phyloP scores from a whole-genome alignment of 345 rosid species.

The Populus ilicifolia region DNA sequence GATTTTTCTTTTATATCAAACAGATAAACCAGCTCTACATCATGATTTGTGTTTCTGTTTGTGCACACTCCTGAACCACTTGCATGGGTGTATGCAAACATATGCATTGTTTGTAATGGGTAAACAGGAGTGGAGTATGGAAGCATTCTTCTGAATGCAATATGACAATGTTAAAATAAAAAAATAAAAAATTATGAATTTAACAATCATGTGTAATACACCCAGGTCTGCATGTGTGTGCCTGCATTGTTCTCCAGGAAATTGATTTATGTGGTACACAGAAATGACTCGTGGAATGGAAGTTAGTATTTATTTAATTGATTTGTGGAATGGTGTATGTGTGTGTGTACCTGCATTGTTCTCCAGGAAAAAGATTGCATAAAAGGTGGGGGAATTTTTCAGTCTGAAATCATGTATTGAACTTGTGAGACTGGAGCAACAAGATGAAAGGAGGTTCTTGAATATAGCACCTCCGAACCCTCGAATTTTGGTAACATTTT shows the following conservation, averaged over 20 bases:
- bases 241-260: too few species aligned
- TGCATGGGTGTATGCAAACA: not conserved
- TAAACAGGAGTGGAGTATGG: not conserved
- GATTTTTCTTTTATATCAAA: not conserved
- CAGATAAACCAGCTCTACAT: not conserved
- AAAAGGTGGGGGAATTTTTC: too few species aligned
- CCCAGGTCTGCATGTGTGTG: too few species aligned
- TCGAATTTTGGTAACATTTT: not conserved
- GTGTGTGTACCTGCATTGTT: too few species aligned
- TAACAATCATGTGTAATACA: not conserved
- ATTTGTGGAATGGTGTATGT: too few species aligned
- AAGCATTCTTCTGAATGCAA: not conserved
- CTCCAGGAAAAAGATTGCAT: too few species aligned
- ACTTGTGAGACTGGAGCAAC: too few species aligned
- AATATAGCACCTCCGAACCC: not conserved
- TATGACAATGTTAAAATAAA: not conserved
- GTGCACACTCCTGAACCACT: not conserved
- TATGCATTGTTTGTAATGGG: not conserved
- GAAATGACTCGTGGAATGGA: too few species aligned
- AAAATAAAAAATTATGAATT: not conserved
- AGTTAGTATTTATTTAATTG: too few species aligned
- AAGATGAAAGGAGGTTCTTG: too few species aligned
- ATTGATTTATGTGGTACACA: too few species aligned
- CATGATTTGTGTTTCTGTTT: not conserved
- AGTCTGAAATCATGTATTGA: too few species aligned